Base-by-base conservation (phyloP, 208 protist species). In the Wallacemonas sp. region DNA sequence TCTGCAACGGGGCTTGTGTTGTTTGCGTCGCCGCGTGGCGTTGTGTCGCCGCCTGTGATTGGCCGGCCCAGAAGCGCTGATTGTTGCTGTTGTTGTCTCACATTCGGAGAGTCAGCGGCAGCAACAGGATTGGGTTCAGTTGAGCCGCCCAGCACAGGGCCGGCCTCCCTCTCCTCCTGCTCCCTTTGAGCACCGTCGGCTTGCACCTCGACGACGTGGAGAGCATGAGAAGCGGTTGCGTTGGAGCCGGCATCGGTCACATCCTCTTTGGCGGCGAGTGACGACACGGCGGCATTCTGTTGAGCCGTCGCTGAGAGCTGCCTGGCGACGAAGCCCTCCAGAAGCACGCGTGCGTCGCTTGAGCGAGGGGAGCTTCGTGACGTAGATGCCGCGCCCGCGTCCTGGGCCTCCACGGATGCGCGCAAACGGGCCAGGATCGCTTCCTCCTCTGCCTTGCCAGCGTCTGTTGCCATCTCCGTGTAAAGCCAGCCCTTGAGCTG, bases 401-500 rank as follows among this genome's bases (percentile, higher is more conserved):
- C 45, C 36, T 71, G 70, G 11, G 42, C 8, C 27, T 66, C 55
- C 39, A 84, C 30, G 14, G 78, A 84, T 3, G 46, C 17, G 1
- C 58, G 62, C 31, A 80, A 39, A 26, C 59, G 39, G 4, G 58
- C 9, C 5, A 73, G 47, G 33, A 80, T n/a, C 59, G 26, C 33
- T 19, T 77, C 61, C 51, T 84, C 72, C 66, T 75, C 67, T 28
- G 34, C 60, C 28, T 42, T 12, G 46, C 47, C 17, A 21, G 65
- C 56, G 62, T 83, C 77, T 8, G 53, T 59, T 1, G 71, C 67
- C 68, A 83, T 83, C 44, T 83, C 70, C 39, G 70, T 27, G 68
- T 84, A 84, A 3, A 82, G 55, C 82, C 75, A 88, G 12, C 58
- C 59, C 39, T 79, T 76, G 19, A 90, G 71, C 72, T 79, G 68